Evolutionary conservation across 495 filamentous ascomycete species (phyloP).

Genomic region (Tuber microsphaerosporum): DNA sequence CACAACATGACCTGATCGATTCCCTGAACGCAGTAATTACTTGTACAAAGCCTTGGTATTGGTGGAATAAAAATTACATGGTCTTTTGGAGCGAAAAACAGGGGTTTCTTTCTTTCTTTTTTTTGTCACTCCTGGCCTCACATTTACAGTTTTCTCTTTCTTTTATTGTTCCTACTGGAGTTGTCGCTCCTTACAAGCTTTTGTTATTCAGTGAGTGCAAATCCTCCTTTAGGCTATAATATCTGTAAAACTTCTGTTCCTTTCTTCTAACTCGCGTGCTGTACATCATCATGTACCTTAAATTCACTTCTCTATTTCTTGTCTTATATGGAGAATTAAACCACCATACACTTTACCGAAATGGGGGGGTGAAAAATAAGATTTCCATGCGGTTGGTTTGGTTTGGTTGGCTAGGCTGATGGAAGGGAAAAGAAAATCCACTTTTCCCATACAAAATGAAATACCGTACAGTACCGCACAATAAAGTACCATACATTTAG

Average conservation of each 20-base stretch:
- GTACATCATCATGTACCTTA: not conserved
- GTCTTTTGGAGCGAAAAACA: too few relatives aligned
- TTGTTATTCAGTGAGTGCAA: not conserved
- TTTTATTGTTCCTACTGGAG: too few relatives aligned
- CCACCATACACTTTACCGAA: not conserved
- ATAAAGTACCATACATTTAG: not conserved
- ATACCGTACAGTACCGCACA: too few relatives aligned
- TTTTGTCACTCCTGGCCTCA: not conserved
- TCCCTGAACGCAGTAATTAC: not conserved
- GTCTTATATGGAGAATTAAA: not conserved
- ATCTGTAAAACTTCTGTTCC: not conserved
- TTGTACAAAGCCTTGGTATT: not conserved
- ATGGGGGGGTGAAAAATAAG: not conserved
- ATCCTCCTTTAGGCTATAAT: not conserved
- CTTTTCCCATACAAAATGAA: too few relatives aligned
- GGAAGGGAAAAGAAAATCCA: too few relatives aligned
- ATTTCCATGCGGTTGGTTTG: not conserved
- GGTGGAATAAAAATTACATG: too few relatives aligned
- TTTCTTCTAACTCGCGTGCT: not conserved
- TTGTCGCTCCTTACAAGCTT: not conserved
- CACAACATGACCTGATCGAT: not conserved
- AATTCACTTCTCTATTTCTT: not conserved
- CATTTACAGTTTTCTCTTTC: not conserved
- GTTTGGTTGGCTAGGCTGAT: not conserved
- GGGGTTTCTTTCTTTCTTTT: not conserved